Conservation (phyloP, 495 filamentous ascomycete genomes). For the Neurospora tetraspora region DNA sequence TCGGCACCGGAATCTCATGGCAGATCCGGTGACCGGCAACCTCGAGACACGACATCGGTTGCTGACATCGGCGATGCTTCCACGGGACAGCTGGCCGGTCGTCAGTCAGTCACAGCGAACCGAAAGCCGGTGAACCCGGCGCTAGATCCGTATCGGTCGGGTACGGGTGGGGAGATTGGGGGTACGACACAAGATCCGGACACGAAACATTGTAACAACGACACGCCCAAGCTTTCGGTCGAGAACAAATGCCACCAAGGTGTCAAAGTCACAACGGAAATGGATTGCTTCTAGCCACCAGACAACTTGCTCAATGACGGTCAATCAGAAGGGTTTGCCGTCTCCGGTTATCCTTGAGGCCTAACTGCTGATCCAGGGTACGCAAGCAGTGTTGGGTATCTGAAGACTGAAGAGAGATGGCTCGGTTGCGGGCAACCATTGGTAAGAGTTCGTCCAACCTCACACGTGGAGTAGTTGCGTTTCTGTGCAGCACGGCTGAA, state of each 20-base stretch:
- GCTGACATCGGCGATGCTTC: neutral
- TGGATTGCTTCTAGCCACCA: too few relatives aligned
- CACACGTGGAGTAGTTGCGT: neutral
- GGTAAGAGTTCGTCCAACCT: neutral
- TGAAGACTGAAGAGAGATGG: neutral
- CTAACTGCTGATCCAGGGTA: neutral
- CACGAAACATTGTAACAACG: neutral
- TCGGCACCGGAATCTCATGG: neutral
- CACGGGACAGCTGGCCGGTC: neutral
- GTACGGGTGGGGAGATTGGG: neutral
- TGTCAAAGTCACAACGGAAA: neutral
- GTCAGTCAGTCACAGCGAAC: neutral
- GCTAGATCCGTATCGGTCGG: neutral
- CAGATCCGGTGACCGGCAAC: neutral
- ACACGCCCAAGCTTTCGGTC: neutral
- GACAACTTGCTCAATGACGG: too few relatives aligned
- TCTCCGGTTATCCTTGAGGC: neutral
- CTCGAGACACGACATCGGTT: neutral
- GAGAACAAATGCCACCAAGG: neutral
- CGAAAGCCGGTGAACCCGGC: neutral
- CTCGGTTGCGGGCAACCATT: neutral
- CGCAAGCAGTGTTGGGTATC: neutral
- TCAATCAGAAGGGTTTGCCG: too few relatives aligned
- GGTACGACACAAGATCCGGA: neutral
- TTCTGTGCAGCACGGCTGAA: neutral